Evolutionary conservation across 306 rosid species (phyloP).

Genomic region (Carpinus fangiana): DNA sequence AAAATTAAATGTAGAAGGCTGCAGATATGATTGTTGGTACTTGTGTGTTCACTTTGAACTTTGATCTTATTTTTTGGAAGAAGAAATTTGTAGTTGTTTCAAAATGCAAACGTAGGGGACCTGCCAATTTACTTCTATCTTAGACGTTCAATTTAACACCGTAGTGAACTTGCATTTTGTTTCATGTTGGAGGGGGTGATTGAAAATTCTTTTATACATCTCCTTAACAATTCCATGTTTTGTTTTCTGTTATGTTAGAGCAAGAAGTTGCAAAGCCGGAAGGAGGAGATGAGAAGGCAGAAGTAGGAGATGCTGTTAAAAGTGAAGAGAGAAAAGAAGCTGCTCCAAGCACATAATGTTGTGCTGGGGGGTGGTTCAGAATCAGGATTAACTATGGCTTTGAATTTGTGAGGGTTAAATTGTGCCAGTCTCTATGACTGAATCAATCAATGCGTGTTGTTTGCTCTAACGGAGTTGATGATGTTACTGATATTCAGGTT

Average conservation of each 20-base stretch:
- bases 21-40: background rate
- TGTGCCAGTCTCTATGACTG: conserved; percentile 26
- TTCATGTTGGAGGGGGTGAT: background rate
- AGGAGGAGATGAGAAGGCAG: conserved; percentile 29
- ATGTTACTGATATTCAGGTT: conserved; percentile 18
- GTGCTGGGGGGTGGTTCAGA: conserved; percentile 20
- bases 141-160: background rate
- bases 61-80: background rate
- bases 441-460: conserved; percentile 33
- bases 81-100: background rate
- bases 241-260: conserved; percentile 30
- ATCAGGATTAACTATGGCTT: conserved; percentile 36
- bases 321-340: conserved; percentile 59
- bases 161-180: background rate
- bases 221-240: conserved; percentile 3
- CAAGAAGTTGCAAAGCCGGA: conserved; percentile 64
- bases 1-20: background rate
- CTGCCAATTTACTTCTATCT: background rate
- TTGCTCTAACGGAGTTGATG: conserved; percentile 25
- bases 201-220: background rate
- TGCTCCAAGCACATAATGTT: conserved; percentile 52
- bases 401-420: conserved; percentile 32
- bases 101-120: background rate
- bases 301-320: conserved; percentile 20
- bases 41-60: too few species aligned